phyloP scores from a whole-genome alignment of 176 grass and related monocot genomes.

The Oryza longistaminata region DNA sequence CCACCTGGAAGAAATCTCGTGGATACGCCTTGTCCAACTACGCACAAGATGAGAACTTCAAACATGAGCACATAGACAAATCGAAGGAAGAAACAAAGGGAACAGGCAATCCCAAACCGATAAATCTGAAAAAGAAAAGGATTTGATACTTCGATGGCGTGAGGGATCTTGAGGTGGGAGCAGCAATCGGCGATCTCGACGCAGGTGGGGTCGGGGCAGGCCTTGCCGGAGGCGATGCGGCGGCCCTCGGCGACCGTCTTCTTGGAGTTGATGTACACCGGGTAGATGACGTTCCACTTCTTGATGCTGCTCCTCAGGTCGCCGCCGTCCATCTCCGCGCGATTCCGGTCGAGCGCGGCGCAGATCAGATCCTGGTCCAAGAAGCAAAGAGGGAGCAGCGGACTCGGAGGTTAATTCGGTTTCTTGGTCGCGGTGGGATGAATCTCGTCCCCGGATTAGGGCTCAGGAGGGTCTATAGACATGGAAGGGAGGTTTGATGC shows the following conservation, averaged over 20 bases:
- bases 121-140: background rate
- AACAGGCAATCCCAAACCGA: background rate
- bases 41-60: background rate
- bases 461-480: no score
- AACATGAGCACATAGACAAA: background rate
- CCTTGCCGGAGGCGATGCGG: conserved; percentile 62
- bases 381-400: background rate
- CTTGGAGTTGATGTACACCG: conserved; percentile 96
- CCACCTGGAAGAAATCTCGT: conserved; percentile 90
- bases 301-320: conserved; percentile 59
- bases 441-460: background rate
- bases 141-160: conserved; percentile 70
- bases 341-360: background rate
- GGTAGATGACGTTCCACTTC: conserved; percentile 96
- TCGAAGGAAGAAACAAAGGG: background rate
- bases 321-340: conserved; percentile 45
- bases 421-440: background rate
- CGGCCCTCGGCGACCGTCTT: conserved; percentile 90
- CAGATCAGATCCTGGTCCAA: conserved; percentile 29
- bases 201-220: conserved; percentile 86
- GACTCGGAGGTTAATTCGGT: background rate
- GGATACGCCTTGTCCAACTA: conserved; percentile 93
- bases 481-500: no score
- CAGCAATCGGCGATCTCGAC: conserved; percentile 88
- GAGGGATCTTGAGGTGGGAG: conserved; percentile 78